phyloP scores from a whole-genome alignment of 129 eudicot genomes.

The Tanacetum coccineum region DNA sequence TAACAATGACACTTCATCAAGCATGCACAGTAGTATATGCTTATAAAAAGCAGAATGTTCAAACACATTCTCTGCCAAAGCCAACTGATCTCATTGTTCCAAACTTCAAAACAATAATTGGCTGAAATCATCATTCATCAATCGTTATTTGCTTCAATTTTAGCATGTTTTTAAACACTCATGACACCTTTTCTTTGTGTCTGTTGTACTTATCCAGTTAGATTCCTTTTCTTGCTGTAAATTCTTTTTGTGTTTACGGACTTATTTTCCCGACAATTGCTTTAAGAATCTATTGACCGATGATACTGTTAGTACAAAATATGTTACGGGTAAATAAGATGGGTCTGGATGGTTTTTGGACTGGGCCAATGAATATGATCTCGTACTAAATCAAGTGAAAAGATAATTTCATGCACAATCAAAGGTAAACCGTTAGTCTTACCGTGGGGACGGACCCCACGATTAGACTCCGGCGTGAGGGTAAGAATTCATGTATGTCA shows the following conservation, averaged over 20 bases:
- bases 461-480: too few relatives aligned
- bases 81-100: slow-evolving; percentile 15
- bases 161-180: slow-evolving; percentile 11
- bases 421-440: too few relatives aligned
- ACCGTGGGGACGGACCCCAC: too few relatives aligned
- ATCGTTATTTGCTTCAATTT: not conserved
- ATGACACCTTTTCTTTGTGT: slow-evolving; percentile 12
- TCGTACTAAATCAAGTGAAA: too few relatives aligned
- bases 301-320: too few relatives aligned
- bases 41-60: slow-evolving; percentile 25
- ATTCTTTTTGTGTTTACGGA: slow-evolving; percentile 13
- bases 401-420: too few relatives aligned
- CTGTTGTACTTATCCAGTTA: slow-evolving; percentile 7
- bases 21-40: slow-evolving; percentile 23
- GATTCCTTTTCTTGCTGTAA: slow-evolving; percentile 19
- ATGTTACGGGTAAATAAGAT: not conserved
- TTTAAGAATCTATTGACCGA: not conserved
- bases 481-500: too few relatives aligned
- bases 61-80: slow-evolving; percentile 28
- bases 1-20: slow-evolving; percentile 27
- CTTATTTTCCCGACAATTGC: not conserved
- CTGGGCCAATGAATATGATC: too few relatives aligned
- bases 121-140: slow-evolving; percentile 17
- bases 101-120: slow-evolving; percentile 16
- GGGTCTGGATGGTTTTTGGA: too few relatives aligned